phyloP scores from a whole-genome alignment of 2,329 filamentous ascomycete species.

The Plenodomus biglobosus region DNA sequence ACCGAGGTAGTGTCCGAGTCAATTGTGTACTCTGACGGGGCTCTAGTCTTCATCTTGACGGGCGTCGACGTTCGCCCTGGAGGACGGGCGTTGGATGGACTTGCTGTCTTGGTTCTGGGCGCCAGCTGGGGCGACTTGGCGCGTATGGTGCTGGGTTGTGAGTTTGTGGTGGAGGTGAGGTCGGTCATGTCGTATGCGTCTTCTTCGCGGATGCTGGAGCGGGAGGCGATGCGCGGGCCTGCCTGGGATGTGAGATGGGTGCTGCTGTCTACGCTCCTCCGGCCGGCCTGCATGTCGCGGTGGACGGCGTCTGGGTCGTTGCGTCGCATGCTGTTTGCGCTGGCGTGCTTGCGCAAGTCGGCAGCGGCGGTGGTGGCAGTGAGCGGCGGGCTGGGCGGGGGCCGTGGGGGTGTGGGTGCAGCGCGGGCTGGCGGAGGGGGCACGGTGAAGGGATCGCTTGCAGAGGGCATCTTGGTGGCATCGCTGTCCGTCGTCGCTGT shows the following conservation, averaged over 20 bases:
- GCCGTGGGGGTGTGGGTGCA: conserved; percentile 28
- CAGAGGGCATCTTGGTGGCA: conserved; percentile 30
- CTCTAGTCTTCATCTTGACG: conserved; percentile 33
- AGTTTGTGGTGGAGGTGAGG: conserved; percentile 47
- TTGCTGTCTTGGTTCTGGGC: conserved; percentile 27
- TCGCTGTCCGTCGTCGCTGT: conserved; percentile 49
- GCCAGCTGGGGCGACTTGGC: conserved; percentile 29
- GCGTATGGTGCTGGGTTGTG: conserved; percentile 45
- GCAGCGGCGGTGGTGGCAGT: conserved; percentile 43
- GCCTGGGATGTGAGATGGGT: conserved; percentile 41
- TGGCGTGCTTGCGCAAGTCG: conserved; percentile 49
- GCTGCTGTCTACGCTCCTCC: conserved; percentile 48
- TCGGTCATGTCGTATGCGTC: conserved; percentile 44
- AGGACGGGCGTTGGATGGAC: conserved; percentile 21
- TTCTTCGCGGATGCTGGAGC: conserved; percentile 48
- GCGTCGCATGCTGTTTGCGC: conserved; percentile 48
- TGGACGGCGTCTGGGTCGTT: conserved; percentile 40
- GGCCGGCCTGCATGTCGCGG: conserved; percentile 43
- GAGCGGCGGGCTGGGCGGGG: conserved; percentile 53
- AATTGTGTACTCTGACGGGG: conserved; percentile 46
- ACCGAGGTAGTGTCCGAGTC: conserved; percentile 53
- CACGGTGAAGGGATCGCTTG: conserved; percentile 7
- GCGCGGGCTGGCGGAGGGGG: conserved; percentile 20
- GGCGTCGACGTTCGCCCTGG: conserved; percentile 30
- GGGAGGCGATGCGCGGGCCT: conserved; percentile 44